These are phyloP conservation scores for Globisporangium cederbergense DNA, from an alignment of 352 stramenopile species.

Conservation along the genomic window DNA sequence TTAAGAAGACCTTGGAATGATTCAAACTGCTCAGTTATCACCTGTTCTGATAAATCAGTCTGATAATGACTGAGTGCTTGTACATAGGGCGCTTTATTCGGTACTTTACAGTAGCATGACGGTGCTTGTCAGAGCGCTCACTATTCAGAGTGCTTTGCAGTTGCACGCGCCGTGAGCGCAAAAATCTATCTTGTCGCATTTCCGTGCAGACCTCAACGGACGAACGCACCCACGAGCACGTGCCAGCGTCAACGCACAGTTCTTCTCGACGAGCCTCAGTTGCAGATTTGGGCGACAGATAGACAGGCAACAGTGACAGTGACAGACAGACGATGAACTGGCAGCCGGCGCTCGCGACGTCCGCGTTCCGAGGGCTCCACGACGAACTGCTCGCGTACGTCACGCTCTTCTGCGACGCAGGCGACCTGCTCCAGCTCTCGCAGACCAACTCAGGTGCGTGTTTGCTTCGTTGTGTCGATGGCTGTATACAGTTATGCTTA, in stretches of 20 bases:
- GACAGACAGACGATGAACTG: constrained; percentile 29
- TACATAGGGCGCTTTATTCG: no score
- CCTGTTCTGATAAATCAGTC: neutral
- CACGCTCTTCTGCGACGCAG: constrained; percentile 61
- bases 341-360: constrained; percentile 54
- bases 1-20: neutral
- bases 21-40: neutral
- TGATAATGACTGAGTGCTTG: no score
- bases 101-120: no score
- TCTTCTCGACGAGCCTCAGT: neutral
- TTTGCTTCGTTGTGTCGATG: neutral
- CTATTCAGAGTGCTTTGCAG: neutral
- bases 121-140: neutral
- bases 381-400: constrained; percentile 79
- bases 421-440: constrained; percentile 59
- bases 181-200: constrained; percentile 10
- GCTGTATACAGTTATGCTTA: no score
- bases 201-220: neutral
- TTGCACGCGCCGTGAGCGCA: neutral
- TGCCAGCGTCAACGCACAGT: no score
- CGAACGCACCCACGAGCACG: neutral
- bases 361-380: constrained; percentile 57
- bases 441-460: constrained; percentile 68
- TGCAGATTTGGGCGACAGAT: neutral
- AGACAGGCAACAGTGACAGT: neutral